Percentiles rank a stretch among this genome's conserved stretches.
Conservation (phyloP, 441 rosid species). For the Viola pubescens region DNA sequence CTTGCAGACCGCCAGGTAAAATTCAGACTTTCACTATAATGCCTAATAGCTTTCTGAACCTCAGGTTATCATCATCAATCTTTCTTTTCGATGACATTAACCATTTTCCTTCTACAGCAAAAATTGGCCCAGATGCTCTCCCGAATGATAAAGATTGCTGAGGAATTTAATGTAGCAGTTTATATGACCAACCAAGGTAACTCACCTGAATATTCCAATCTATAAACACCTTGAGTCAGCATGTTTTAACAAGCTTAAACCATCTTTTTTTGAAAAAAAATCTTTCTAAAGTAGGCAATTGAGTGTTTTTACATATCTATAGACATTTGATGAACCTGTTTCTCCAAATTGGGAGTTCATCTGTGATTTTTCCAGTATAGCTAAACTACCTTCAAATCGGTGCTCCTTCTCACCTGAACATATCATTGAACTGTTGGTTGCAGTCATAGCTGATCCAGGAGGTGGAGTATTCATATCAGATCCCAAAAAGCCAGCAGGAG, state of each 20-base stretch:
- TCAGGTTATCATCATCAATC: neutral
- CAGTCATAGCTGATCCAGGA: conserved; percentile 87
- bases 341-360: neutral
- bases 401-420: too few relatives aligned
- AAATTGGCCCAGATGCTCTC: conserved; percentile 94
- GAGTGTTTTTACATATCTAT: neutral
- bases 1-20: conserved; percentile 90
- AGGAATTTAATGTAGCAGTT: conserved; percentile 88
- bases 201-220: neutral
- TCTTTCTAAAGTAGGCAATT: conserved; percentile 1
- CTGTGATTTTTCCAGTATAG: neutral
- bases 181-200: conserved; percentile 91
- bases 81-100: conserved; percentile 10
- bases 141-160: conserved; percentile 69
- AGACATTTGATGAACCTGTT: too few relatives aligned
- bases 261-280: neutral
- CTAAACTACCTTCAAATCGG: too few relatives aligned
- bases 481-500: conserved; percentile 93
- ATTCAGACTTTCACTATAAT: neutral
- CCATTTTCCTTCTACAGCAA: conserved; percentile 49
- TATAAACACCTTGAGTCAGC: neutral
- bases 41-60: neutral
- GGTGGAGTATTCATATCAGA: conserved; percentile 92
- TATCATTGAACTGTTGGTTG: conserved; percentile 20
- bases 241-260: neutral